Evolutionary conservation across 2,329 filamentous ascomycete species (phyloP), one percentile per base, ranked within the genome.

Genomic region (Lomentospora prolificans): DNA sequence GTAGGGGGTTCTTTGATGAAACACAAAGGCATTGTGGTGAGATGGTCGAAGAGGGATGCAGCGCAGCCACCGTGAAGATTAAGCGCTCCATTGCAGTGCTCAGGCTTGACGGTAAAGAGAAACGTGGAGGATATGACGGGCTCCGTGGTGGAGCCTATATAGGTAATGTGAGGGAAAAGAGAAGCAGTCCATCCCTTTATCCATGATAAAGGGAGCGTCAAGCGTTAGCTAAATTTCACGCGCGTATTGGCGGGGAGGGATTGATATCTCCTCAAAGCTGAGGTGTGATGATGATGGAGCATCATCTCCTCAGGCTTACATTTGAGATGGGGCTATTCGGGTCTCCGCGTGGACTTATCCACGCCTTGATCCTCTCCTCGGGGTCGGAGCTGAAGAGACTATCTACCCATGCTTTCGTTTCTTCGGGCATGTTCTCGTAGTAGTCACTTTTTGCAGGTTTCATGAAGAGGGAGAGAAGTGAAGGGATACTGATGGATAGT

Each of bases 11-110:
- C 71, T 48, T 77, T 76, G 53, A 85, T 66, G 36, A 84, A 74
- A 8, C 76, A 67, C 10, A 89, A 67, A 3, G 81, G 73, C 17
- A 81, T 66, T 3, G 80, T 81, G 0, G 86, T 88, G 61, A 80
- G 76, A 57, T 79, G 71, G 69, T 90, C 87, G 61, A 89, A 84
- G 3, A 90, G 68, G 0, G 84, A 84, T 2, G 86, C 79, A 0
- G 81, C 75, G 59, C 81, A 84, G 17, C 82, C 82, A 55, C 81
- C 82, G 63, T 85, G 82, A 55, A 86, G 69, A 68, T 77, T 84
- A 25, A 67, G 66, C 12, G 76, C 57, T 4, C 72, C 68, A 66
- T 85, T 85, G 66, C 72, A 75, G 69, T 85, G 77, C 3, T 69
- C 61, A 0, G 69, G 66, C 56, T 76, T 73, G 25, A 81, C 75